Base-by-base conservation (phyloP, 1,139 yeast species). In the Geotrichum bryndzae region DNA sequence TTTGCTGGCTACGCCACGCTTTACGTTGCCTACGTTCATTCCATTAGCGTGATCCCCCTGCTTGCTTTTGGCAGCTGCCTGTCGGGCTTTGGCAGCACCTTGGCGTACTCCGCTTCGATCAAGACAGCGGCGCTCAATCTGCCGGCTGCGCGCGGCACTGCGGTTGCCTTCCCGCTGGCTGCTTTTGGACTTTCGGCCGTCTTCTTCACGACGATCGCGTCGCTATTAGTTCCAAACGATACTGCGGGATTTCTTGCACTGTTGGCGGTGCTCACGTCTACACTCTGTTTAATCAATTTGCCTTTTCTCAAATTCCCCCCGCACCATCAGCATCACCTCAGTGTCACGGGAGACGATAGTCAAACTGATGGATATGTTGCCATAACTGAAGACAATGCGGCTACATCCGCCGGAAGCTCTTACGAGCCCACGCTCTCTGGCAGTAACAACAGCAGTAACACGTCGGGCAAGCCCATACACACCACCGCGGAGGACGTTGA, bases 121-220 rank as follows among this genome's bases (percentile, higher is more conserved):
- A 73, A 75, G 62, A 68, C 74, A 2, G 71, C 75, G 18, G 77
- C 77, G 13, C 64, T 72, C 58, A 74, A 73, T 60, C 75, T 73
- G 65, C 76, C 77, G 0, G 62, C 66, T 15, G 54, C 67, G 15
- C 64, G 76, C 51, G 77, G 77, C 3, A 68, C 73, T 11, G 77
- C 77, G 8, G 72, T 75, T 1, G 67, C 77, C 2, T 64, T 75
- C 38, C 77, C 78, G 3, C 66, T 75, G 64, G 70, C 76, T 13
- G 74, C 75, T 10, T 75, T 73, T 63, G 78, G 78, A 1, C 68
- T 75, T 11, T 70, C 74, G 2, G 78, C 77, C 2, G 69, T 75
- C 53, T 66, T 75, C 58, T 75, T 74, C 64, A 69, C 74, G 4
- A 64, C 68, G 1, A 33, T 61, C 15, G 70, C 74, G 7, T 70